phyloP scores from a whole-genome alignment of 73 alveolate species.

The Tetrahymena thermophila region DNA sequence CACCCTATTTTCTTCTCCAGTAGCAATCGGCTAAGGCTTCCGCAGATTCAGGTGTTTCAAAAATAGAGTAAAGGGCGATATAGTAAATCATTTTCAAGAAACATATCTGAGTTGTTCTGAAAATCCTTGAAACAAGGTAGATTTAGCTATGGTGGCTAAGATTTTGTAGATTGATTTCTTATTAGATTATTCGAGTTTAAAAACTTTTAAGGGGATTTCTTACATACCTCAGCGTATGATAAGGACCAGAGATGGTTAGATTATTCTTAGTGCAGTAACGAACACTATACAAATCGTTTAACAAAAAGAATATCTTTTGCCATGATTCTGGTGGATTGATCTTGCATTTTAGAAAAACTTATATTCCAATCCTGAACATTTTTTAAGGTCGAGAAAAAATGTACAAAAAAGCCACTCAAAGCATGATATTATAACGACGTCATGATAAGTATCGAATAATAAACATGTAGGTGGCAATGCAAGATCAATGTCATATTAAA shows the following conservation, averaged over 20 bases:
- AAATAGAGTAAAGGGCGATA: neutral
- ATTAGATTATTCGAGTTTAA: neutral
- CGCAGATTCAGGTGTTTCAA: neutral
- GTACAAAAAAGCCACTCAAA: neutral
- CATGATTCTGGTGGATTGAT: neutral
- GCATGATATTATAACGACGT: neutral
- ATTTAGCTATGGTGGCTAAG: neutral
- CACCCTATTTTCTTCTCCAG: conserved; percentile 4
- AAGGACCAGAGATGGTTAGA: neutral
- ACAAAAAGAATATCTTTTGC: neutral
- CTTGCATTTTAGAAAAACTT: neutral
- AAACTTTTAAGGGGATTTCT: neutral
- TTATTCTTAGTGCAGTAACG: neutral
- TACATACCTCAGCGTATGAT: neutral
- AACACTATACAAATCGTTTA: neutral
- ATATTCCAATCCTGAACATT: neutral
- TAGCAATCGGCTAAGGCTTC: neutral
- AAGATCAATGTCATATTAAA: neutral
- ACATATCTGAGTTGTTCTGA: neutral
- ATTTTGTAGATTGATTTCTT: neutral
- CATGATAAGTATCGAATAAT: neutral
- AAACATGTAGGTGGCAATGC: neutral
- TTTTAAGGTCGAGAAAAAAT: neutral
- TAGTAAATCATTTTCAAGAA: neutral
- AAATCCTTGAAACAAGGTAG: neutral